phyloP scores from a whole-genome alignment of 352 stramenopile species.

The Thalassiosira livingstoniorum region DNA sequence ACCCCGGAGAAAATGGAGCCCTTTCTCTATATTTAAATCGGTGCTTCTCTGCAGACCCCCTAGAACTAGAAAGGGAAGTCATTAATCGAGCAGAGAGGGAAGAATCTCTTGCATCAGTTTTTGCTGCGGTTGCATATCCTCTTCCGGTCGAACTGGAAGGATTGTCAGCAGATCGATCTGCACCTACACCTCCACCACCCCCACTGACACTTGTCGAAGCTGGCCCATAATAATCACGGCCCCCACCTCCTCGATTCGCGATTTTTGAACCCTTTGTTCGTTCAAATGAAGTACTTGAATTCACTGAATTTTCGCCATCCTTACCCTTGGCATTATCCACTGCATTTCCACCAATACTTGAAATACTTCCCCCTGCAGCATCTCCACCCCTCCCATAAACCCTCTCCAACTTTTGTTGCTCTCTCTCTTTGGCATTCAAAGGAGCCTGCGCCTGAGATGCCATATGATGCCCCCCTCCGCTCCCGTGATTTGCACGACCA shows the following conservation, averaged over 20 bases:
- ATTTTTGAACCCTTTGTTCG: background rate
- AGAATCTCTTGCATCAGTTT: background rate
- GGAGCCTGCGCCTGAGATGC: background rate
- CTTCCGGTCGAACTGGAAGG: background rate
- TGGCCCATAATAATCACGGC: background rate
- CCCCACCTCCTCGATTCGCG: background rate
- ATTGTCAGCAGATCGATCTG: background rate
- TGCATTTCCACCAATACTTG: background rate
- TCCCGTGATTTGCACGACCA: slow-evolving; percentile 4
- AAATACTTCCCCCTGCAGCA: background rate
- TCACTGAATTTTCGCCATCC: too few species aligned
- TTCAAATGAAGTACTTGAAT: background rate
- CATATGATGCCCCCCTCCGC: background rate
- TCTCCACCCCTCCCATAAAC: background rate
- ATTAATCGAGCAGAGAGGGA: background rate
- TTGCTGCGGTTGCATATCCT: slow-evolving; percentile 2
- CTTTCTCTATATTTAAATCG: too few species aligned
- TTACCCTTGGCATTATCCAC: background rate
- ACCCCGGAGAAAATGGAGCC: background rate
- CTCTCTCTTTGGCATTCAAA: background rate
- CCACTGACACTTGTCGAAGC: slow-evolving; percentile 27
- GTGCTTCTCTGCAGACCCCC: background rate
- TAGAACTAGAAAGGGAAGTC: background rate
- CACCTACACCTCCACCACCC: slow-evolving; percentile 1
- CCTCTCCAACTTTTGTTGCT: background rate